These are phyloP conservation scores for Trichosanthes cucumerina DNA, from an alignment of 306 rosid species.

Conservation along the genomic window DNA sequence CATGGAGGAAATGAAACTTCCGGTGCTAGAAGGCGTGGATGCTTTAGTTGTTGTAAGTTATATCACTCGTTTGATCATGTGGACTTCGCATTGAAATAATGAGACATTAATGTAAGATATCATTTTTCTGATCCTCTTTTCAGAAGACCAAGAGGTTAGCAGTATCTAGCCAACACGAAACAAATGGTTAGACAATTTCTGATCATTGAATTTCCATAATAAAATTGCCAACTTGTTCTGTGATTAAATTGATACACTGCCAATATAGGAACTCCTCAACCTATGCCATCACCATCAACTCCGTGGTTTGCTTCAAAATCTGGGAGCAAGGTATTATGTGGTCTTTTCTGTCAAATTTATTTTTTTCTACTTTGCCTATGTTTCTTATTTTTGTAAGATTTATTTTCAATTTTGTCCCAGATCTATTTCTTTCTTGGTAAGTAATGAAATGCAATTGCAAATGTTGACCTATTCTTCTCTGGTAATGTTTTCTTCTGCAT, in stretches of 20 bases:
- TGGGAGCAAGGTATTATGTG: constrained; percentile 39
- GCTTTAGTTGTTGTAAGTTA: constrained; percentile 45
- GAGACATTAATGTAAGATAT: constrained; percentile 3
- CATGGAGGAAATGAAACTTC: constrained; percentile 58
- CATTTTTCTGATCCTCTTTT: constrained; percentile 7
- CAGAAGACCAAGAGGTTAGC: constrained; percentile 47
- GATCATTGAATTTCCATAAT: neutral
- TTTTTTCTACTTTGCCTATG: neutral
- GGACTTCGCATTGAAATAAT: neutral
- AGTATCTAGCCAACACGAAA: constrained; percentile 20
- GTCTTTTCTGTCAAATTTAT: neutral
- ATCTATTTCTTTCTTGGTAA: neutral
- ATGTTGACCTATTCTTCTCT: neutral
- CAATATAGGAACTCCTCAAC: constrained; percentile 28
- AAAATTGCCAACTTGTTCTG: constrained; percentile 4
- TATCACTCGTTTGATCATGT: neutral
- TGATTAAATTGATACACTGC: neutral
- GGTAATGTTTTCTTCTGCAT: neutral
- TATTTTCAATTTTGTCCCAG: neutral
- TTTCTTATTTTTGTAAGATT: neutral
- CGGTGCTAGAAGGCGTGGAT: constrained; percentile 66
- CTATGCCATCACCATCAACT: constrained; percentile 30
- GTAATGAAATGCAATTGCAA: neutral
- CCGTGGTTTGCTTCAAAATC: constrained; percentile 56
- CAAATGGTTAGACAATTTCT: constrained; percentile 39